Evolutionary conservation across 495 filamentous ascomycete species (phyloP).

Genomic region (Talaromyces adpressus): DNA sequence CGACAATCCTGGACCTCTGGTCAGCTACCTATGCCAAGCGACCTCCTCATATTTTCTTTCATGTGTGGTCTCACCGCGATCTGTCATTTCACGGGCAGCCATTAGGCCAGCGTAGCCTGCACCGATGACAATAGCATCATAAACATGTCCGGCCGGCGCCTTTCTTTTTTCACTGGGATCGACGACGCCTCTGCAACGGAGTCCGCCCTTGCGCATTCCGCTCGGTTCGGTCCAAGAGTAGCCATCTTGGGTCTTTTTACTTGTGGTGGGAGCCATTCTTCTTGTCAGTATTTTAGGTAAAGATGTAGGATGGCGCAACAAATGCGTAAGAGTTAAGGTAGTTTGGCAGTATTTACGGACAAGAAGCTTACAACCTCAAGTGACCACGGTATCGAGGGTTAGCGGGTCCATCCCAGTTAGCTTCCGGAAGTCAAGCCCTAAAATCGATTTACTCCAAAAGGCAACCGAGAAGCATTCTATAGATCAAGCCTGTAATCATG

Average conservation of each 20-base stretch:
- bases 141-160: slow-evolving; percentile 3
- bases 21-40: background rate
- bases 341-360: background rate
- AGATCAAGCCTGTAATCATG: background rate
- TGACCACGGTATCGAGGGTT: too few relatives aligned
- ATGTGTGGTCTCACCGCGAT: background rate
- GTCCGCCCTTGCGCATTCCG: slow-evolving; percentile 2
- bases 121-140: slow-evolving; percentile 10
- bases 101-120: slow-evolving; percentile 22
- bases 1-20: background rate
- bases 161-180: slow-evolving; percentile 7
- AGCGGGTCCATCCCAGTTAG: background rate
- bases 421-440: background rate
- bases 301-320: background rate
- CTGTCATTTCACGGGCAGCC: slow-evolving; percentile 18
- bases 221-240: slow-evolving; percentile 5
- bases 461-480: background rate
- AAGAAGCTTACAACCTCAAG: background rate
- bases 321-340: background rate
- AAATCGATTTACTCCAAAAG: background rate
- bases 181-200: slow-evolving; percentile 8
- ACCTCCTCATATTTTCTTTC: background rate
- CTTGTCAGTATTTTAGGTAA: too few relatives aligned
- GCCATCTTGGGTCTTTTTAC: slow-evolving; percentile 6
- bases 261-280: background rate